A percentile compares a stretch with the other conserved stretches of the same genome.
Conservation (phyloP, 257 asterid genomes). For the Przewalskia tangutica region DNA sequence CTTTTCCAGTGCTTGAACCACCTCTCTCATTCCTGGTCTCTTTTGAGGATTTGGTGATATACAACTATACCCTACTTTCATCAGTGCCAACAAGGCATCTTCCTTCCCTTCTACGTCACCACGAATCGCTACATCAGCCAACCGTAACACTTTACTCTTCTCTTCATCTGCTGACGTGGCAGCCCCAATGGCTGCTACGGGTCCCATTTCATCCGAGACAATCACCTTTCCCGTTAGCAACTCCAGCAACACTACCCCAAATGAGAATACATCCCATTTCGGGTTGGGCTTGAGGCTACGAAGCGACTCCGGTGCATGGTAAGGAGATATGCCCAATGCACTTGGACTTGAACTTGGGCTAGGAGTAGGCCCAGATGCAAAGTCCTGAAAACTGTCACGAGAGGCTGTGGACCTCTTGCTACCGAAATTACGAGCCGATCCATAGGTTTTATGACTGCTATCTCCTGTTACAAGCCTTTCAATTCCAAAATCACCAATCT, state of each 20-base stretch:
- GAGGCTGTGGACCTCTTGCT: conserved; percentile 89
- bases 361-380: conserved; percentile 50
- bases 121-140: conserved; percentile 73
- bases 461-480: conserved; percentile 66
- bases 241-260: conserved; percentile 69
- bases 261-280: conserved; percentile 83
- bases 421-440: conserved; percentile 70
- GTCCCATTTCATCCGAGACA: conserved; percentile 55
- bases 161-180: conserved; percentile 33
- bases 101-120: conserved; percentile 83
- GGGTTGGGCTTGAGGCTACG: conserved; percentile 81
- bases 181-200: conserved; percentile 24
- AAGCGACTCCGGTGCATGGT: conserved; percentile 81
- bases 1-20: conserved; percentile 69
- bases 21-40: conserved; percentile 87
- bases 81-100: conserved; percentile 52
- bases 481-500: conserved; percentile 87
- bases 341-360: conserved; percentile 94
- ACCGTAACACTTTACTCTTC: conserved; percentile 38
- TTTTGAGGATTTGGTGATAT: conserved; percentile 63
- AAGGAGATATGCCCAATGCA: conserved; percentile 56
- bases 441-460: conserved; percentile 50
- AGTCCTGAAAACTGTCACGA: conserved; percentile 66
- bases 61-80: conserved; percentile 64
- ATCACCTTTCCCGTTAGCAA: conserved; percentile 61